phyloP scores from a whole-genome alignment of 768 basidiomycete genomes.

The Russula lepida region DNA sequence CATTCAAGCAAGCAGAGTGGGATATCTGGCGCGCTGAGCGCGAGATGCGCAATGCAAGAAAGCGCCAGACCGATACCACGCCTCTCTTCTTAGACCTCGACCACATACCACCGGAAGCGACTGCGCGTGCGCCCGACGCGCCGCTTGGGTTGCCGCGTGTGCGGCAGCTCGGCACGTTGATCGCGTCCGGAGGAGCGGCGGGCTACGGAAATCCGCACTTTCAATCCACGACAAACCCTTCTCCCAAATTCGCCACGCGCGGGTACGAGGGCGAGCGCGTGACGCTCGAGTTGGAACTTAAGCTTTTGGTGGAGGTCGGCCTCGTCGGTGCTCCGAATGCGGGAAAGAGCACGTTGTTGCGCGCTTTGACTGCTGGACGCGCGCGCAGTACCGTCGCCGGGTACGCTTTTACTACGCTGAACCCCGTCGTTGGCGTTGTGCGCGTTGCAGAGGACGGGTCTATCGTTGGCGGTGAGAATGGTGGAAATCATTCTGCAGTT shows the following conservation, averaged over 20 bases:
- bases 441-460: conserved; percentile 73
- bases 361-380: conserved; percentile 79
- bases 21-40: conserved; percentile 53
- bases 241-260: conserved; percentile 80
- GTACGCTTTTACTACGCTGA: conserved; percentile 93
- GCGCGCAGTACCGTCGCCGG: conserved; percentile 57
- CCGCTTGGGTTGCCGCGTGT: conserved; percentile 53
- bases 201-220: conserved; percentile 91
- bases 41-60: conserved; percentile 41
- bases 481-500: conserved; percentile 27
- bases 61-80: conserved; percentile 35
- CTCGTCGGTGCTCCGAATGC: conserved; percentile 95
- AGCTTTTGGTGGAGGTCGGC: conserved; percentile 90
- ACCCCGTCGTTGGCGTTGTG: conserved; percentile 88
- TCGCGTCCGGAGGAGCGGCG: conserved; percentile 70
- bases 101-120: conserved; percentile 32
- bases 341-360: conserved; percentile 84
- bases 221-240: conserved; percentile 53
- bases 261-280: conserved; percentile 70
- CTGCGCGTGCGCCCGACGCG: conserved; percentile 39
- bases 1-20: conserved; percentile 65
- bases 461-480: conserved; percentile 62
- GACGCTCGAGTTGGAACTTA: conserved; percentile 84
- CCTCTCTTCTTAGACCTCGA: conserved; percentile 56
- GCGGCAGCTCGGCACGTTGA: conserved; percentile 49